These are phyloP conservation scores for Aurifilum marmelostoma DNA, from an alignment of 2,329 filamentous ascomycete species.

Conservation along the genomic window DNA sequence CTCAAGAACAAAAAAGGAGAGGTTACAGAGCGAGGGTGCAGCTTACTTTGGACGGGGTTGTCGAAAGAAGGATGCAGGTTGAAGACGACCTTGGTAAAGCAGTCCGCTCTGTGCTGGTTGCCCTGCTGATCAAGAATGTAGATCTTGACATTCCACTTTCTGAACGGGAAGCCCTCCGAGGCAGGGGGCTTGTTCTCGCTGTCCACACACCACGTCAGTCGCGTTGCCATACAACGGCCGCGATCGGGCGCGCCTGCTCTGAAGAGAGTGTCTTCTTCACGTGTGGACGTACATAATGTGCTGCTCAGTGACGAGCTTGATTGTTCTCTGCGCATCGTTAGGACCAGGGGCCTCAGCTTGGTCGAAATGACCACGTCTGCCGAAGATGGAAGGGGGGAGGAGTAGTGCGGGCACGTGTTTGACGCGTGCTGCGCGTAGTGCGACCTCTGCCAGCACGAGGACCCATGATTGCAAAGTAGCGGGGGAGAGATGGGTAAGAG, in stretches of 20 bases:
- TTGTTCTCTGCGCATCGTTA: constrained; percentile 67
- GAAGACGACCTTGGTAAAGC: constrained; percentile 93
- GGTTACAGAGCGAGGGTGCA: constrained; percentile 5
- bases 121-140: constrained; percentile 84
- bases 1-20: not conserved
- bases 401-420: not conserved
- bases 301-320: constrained; percentile 94
- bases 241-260: not conserved
- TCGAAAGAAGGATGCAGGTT: constrained; percentile 93
- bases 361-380: constrained; percentile 4
- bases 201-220: constrained; percentile 35
- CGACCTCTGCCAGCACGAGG: not conserved
- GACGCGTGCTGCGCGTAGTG: not conserved
- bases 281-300: constrained; percentile 68
- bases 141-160: constrained; percentile 87
- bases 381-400: not conserved
- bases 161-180: constrained; percentile 87
- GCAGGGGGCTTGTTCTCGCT: constrained; percentile 76
- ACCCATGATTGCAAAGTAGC: constrained; percentile 2
- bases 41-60: constrained; percentile 81
- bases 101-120: constrained; percentile 77
- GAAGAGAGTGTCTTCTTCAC: not conserved
- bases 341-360: constrained; percentile 21
- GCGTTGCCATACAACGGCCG: not conserved
- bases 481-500: not conserved